Conservation (phyloP, 2,329 filamentous ascomycete species). For the Ophiostoma triangulosporum region DNA sequence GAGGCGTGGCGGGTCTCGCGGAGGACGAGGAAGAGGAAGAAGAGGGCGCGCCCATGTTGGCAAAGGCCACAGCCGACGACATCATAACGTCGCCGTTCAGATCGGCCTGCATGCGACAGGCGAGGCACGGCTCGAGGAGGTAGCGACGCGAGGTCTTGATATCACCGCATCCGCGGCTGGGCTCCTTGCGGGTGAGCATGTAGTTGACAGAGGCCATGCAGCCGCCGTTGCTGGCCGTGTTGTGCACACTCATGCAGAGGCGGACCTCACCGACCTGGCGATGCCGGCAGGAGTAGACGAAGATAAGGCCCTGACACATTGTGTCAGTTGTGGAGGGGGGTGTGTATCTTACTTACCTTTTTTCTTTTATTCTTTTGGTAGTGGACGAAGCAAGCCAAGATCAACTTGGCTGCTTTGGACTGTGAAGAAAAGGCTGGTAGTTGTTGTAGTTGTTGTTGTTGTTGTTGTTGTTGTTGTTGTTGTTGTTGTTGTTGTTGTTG, state of each 20-base stretch:
- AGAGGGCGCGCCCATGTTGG: not conserved
- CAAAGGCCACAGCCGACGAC: not conserved
- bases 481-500: not conserved
- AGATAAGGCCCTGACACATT: constrained; percentile 7
- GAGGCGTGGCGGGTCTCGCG: not conserved
- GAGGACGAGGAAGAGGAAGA: not conserved
- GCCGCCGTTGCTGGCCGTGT: not conserved
- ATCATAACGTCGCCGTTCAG: not conserved
- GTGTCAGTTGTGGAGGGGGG: not conserved
- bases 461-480: not conserved
- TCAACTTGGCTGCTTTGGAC: not conserved
- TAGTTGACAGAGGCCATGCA: not conserved
- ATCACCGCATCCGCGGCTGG: not conserved
- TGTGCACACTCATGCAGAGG: not conserved
- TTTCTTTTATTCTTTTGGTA: not conserved
- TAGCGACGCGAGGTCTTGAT: not conserved
- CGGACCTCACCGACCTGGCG: not conserved
- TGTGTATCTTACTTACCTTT: not conserved
- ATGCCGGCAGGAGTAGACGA: constrained; percentile 8
- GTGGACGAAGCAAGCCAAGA: not conserved
- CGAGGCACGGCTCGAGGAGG: constrained; percentile 1
- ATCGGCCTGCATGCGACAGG: not conserved
- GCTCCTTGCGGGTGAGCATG: not conserved
- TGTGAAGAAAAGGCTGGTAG: not conserved
- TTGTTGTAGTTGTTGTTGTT: not conserved